Percentiles rank a stretch among this genome's conserved stretches.
phyloP scores from a whole-genome alignment of 176 grass and related monocot species.

The Luzula sylvatica region DNA sequence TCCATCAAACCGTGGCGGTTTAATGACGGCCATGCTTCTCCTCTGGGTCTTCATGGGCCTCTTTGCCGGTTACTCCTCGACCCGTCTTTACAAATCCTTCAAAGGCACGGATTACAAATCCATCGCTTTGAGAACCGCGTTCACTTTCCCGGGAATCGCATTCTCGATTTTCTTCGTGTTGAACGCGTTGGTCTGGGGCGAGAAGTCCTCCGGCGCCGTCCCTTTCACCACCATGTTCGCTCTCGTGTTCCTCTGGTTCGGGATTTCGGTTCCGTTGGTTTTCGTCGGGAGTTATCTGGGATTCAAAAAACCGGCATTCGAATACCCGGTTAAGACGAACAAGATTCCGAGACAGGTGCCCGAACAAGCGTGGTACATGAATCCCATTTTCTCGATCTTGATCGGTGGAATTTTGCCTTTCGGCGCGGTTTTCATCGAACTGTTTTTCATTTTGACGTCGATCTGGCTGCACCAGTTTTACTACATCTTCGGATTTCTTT shows the following conservation, averaged over 20 bases:
- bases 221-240: slow-evolving; percentile 95
- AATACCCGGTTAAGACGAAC: slow-evolving; percentile 87
- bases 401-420: slow-evolving; percentile 85
- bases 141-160: slow-evolving; percentile 43
- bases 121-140: slow-evolving; percentile 65
- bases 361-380: slow-evolving; percentile 93
- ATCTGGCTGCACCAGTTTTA: slow-evolving; percentile 93
- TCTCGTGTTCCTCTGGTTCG: slow-evolving; percentile 90
- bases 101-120: slow-evolving; percentile 80
- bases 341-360: slow-evolving; percentile 83
- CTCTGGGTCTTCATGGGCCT: slow-evolving; percentile 93
- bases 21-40: slow-evolving; percentile 91
- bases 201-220: slow-evolving; percentile 87
- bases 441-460: slow-evolving; percentile 88
- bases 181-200: slow-evolving; percentile 74
- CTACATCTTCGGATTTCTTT: slow-evolving; percentile 95
- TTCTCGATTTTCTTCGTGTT: slow-evolving; percentile 56
- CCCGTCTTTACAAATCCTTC: slow-evolving; percentile 70
- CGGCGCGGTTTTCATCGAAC: slow-evolving; percentile 82
- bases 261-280: slow-evolving; percentile 81
- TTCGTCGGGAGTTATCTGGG: slow-evolving; percentile 80
- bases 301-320: slow-evolving; percentile 66
- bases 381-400: slow-evolving; percentile 66
- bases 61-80: slow-evolving; percentile 71
- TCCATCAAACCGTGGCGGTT: slow-evolving; percentile 77